These are phyloP conservation scores for Colletotrichum cuscutae DNA, from an alignment of 2,329 filamentous ascomycete genomes.

Conservation along the genomic window DNA sequence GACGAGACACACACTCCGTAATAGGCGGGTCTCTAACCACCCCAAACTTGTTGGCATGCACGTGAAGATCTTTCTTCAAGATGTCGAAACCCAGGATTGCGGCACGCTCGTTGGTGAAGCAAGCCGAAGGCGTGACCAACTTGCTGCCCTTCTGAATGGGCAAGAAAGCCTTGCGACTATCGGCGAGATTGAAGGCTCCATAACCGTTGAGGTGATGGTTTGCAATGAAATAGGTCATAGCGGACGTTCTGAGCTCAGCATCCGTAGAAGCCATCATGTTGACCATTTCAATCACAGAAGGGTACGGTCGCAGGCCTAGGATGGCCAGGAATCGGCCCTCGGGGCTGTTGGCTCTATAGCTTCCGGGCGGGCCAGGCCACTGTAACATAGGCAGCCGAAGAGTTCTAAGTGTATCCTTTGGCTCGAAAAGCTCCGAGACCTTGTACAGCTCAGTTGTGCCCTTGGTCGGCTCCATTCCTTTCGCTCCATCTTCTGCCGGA, in stretches of 20 bases:
- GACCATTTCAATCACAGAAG: constrained; percentile 78
- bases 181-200: constrained; percentile 67
- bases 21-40: constrained; percentile 86
- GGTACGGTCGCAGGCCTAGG: constrained; percentile 79
- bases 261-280: constrained; percentile 78
- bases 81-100: constrained; percentile 84
- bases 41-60: constrained; percentile 80
- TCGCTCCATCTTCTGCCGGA: constrained; percentile 75
- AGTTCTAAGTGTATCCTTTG: constrained; percentile 74
- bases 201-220: constrained; percentile 86
- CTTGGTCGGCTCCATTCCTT: constrained; percentile 63
- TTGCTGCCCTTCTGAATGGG: constrained; percentile 75
- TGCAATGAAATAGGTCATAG: constrained; percentile 84
- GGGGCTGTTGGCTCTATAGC: constrained; percentile 69
- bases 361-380: constrained; percentile 77
- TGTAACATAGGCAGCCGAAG: constrained; percentile 81
- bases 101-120: constrained; percentile 84
- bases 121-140: constrained; percentile 78
- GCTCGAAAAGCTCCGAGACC: constrained; percentile 84
- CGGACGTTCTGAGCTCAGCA: constrained; percentile 68
- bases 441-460: constrained; percentile 70
- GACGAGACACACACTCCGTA: constrained; percentile 76
- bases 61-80: constrained; percentile 78
- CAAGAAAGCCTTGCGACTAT: constrained; percentile 70
- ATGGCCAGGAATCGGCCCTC: constrained; percentile 80